Percentiles rank a stretch among this genome's conserved stretches.
phyloP scores from a whole-genome alignment of 1,284 basidiomycete species.

The Taiwanofungus camphoratus region DNA sequence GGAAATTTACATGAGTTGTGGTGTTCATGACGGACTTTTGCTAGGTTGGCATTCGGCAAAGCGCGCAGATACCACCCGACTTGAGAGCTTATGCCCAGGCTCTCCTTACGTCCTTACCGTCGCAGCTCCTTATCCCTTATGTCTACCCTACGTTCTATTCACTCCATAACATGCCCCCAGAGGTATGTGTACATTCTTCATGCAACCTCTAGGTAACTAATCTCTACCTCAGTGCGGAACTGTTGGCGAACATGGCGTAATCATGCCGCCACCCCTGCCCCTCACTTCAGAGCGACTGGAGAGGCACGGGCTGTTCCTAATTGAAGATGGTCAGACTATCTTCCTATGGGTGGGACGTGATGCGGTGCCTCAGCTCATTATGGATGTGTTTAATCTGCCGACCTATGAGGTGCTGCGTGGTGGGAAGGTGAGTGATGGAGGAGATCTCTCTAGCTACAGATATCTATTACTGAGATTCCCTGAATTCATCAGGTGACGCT shows the following conservation, averaged over 20 bases:
- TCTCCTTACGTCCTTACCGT: constrained; percentile 86
- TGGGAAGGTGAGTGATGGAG: constrained; percentile 67
- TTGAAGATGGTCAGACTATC: constrained; percentile 97
- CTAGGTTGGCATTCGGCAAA: constrained; percentile 90
- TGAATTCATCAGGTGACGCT: constrained; percentile 67
- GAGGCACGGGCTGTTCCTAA: constrained; percentile 92
- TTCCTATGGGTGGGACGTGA: constrained; percentile 98
- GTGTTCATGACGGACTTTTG: background rate
- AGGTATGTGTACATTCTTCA: constrained; percentile 44
- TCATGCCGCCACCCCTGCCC: constrained; percentile 85
- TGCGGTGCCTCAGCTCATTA: constrained; percentile 89
- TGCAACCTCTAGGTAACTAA: background rate
- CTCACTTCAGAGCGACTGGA: constrained; percentile 92
- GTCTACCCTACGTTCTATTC: constrained; percentile 95
- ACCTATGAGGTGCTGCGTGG: constrained; percentile 85
- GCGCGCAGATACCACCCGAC: constrained; percentile 94
- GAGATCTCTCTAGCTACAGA: constrained; percentile 1
- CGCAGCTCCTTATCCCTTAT: constrained; percentile 89
- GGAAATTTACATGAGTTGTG: constrained; percentile 1
- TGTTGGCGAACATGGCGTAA: constrained; percentile 74
- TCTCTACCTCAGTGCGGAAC: constrained; percentile 58
- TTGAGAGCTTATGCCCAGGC: constrained; percentile 94
- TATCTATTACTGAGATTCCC: constrained; percentile 3
- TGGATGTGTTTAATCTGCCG: constrained; percentile 92
- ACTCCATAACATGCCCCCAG: constrained; percentile 92